These are phyloP conservation scores for Diaporthe sp. DNA, from an alignment of 2,329 filamentous ascomycete genomes.

Conservation along the genomic window DNA sequence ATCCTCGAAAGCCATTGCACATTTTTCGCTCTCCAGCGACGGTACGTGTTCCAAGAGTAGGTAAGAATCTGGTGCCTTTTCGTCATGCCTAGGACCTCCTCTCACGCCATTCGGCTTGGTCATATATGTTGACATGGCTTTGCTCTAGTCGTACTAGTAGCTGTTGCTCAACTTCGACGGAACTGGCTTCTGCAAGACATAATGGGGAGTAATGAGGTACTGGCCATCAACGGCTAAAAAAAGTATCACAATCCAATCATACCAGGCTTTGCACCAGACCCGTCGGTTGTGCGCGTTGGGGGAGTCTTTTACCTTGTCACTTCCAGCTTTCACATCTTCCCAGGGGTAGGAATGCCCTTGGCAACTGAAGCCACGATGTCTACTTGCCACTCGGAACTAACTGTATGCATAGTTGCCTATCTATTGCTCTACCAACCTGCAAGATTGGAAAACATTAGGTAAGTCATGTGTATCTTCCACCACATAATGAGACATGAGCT, in stretches of 20 bases:
- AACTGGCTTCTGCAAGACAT: neutral
- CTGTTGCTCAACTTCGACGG: neutral
- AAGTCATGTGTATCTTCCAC: neutral
- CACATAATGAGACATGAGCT: neutral
- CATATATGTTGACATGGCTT: neutral
- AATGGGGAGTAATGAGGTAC: neutral
- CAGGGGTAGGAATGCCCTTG: neutral
- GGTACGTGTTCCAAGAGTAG: too few relatives aligned
- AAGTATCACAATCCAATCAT: neutral
- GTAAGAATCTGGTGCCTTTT: neutral
- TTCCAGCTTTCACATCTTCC: neutral
- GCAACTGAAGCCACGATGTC: neutral
- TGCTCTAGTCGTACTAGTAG: accelerated
- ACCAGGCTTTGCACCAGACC: conserved; percentile 6
- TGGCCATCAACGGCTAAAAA: neutral
- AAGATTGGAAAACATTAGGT: neutral
- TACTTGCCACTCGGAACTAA: neutral
- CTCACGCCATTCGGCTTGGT: neutral
- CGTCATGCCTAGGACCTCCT: neutral
- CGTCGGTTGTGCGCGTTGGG: neutral
- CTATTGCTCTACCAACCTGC: neutral
- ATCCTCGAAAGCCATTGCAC: neutral
- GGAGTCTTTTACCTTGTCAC: neutral
- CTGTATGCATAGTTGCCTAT: neutral
- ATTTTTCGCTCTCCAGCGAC: too few relatives aligned